Evolutionary conservation across 2,329 filamentous ascomycete genomes (phyloP), one percentile per base, ranked within the genome.

Genomic region (Penicillium vulpinum): DNA sequence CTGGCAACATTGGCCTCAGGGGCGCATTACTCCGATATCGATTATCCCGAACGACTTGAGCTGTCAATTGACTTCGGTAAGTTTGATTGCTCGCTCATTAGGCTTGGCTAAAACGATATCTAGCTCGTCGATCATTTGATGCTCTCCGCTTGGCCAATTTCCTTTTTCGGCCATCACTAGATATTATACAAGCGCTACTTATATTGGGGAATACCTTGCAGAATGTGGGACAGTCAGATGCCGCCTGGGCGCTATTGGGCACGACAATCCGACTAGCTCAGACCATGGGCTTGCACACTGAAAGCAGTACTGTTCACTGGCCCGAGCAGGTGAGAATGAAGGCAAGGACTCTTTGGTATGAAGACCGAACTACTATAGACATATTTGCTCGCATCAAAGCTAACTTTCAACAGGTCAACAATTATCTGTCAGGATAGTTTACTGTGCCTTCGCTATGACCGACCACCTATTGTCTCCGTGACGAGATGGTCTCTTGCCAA

Each of bases 121-220:
- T 50, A 71, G 69, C 66, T 15, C 66, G 65, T n/a, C 62, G 65
- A 3, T 70, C 65, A 5, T 70, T 71, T 53, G 81, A 85, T 60
- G 83, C 82, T 58, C 73, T 85, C 3, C 79, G 83, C 2, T 78
- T 85, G 54, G 81, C 81, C 4, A 85, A 85, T 57, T 85, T 85
- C 62, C 70, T 85, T 1, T 84, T 83, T 2, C 78, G 82, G 43
- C 80, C 82, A 7, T 81, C 79, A 2, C 63, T 84, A 35, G 81
- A 85, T 53, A 81, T 77, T 48, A 82, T 85, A 28, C 81, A 85
- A 65, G 79, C 82, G 0, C 72, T 85, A 11, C 70, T 85, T 2
- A 80, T 85, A 5, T 77, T 85, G 2, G 81, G 82, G 22, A 83
- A 85, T 59, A 82, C 66, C 1, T 28, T 72, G 8, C 68, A 71